Evolutionary conservation across 2,329 filamentous ascomycete species (phyloP).

Genomic region (Cytospora leucostoma): DNA sequence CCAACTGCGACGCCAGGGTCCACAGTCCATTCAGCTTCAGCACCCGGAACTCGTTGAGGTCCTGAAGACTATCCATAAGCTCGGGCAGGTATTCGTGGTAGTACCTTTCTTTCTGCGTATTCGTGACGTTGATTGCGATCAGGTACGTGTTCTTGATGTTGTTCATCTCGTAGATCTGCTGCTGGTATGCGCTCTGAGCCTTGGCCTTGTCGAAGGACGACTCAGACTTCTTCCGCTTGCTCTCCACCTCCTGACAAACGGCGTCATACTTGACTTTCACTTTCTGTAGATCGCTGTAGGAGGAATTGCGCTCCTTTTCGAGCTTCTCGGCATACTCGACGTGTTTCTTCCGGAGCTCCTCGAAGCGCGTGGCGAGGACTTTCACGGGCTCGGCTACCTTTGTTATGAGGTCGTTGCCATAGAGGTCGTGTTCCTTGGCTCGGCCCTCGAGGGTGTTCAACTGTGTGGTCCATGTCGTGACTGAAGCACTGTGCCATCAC

Average conservation of each 20-base stretch:
- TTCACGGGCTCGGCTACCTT: slow-evolving; percentile 88
- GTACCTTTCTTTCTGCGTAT: slow-evolving; percentile 96
- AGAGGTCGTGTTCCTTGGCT: slow-evolving; percentile 86
- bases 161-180: slow-evolving; percentile 92
- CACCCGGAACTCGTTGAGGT: slow-evolving; percentile 87
- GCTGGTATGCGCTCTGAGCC: slow-evolving; percentile 86
- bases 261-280: slow-evolving; percentile 91
- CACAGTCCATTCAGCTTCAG: slow-evolving; percentile 83
- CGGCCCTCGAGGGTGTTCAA: slow-evolving; percentile 85
- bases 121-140: slow-evolving; percentile 93
- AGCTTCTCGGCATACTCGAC: slow-evolving; percentile 85
- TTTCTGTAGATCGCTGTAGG: slow-evolving; percentile 85
- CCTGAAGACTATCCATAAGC: slow-evolving; percentile 88
- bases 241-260: slow-evolving; percentile 92
- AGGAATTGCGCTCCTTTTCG: slow-evolving; percentile 82
- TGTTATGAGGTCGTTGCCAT: slow-evolving; percentile 73
- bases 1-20: slow-evolving; percentile 76
- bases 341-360: slow-evolving; percentile 91
- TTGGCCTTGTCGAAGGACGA: slow-evolving; percentile 93
- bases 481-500: slow-evolving; percentile 66
- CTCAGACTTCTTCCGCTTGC: slow-evolving; percentile 90
- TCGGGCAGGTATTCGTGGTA: slow-evolving; percentile 97
- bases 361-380: slow-evolving; percentile 71
- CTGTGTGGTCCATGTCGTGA: slow-evolving; percentile 96
- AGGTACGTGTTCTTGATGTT: slow-evolving; percentile 98